These are phyloP conservation scores for Sarcomyxa edulis DNA, from an alignment of 768 basidiomycete species.

Conservation along the genomic window DNA sequence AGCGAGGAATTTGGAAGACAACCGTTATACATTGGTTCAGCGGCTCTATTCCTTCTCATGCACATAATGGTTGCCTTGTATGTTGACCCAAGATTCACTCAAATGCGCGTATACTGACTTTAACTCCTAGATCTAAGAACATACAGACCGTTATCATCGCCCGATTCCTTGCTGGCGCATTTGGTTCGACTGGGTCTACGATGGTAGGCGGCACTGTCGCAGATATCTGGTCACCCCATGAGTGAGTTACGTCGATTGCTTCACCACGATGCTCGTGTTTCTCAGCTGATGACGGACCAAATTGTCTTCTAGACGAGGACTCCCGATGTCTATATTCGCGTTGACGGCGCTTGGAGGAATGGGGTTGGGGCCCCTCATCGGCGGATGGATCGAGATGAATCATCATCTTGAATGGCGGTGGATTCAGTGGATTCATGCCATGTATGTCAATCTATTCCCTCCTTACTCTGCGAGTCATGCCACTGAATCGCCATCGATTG, in stretches of 20 bases:
- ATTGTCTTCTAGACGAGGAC: slow-evolving; percentile 43
- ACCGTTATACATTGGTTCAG: slow-evolving; percentile 37
- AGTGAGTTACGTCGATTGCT: no score
- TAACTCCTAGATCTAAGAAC: slow-evolving; percentile 19
- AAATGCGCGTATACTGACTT: slow-evolving; percentile 2
- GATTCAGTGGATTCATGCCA: slow-evolving; percentile 80
- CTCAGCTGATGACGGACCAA: neutral
- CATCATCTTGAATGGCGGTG: slow-evolving; percentile 64
- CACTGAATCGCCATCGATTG: neutral
- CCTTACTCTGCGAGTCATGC: slow-evolving; percentile 11
- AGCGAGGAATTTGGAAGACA: slow-evolving; percentile 52
- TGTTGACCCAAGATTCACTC: slow-evolving; percentile 9
- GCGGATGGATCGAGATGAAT: slow-evolving; percentile 65
- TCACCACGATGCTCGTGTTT: neutral
- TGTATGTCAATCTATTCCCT: slow-evolving; percentile 36
- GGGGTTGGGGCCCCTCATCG: slow-evolving; percentile 57
- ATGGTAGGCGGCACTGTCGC: slow-evolving; percentile 14
- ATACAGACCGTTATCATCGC: slow-evolving; percentile 17
- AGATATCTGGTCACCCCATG: slow-evolving; percentile 9
- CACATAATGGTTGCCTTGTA: slow-evolving; percentile 24
- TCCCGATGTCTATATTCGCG: slow-evolving; percentile 76
- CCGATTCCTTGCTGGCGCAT: slow-evolving; percentile 10
- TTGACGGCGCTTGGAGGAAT: slow-evolving; percentile 53
- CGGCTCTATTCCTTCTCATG: slow-evolving; percentile 30
- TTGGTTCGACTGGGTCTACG: slow-evolving; percentile 12